Base-by-base conservation (phyloP, 2,329 filamentous ascomycete species). In the Botrytis paeoniae region DNA sequence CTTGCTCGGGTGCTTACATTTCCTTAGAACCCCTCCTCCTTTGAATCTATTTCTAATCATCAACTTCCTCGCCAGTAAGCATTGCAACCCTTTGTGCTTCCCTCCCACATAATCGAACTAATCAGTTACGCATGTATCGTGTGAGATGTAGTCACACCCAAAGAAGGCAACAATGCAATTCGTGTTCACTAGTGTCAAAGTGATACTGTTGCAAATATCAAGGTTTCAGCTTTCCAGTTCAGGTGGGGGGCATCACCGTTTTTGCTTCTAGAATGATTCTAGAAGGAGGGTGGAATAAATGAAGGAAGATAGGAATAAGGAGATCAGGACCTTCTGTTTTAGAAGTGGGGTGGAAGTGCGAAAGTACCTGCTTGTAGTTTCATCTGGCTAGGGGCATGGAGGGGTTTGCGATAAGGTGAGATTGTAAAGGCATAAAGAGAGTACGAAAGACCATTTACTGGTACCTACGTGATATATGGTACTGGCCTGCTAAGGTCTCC, bases 221-320 rank as follows among this genome's bases (percentile, higher is more conserved):
- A 54, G 37, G 70, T 71, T 71, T 71, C 60, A 71, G 69, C 60
- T 71, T 71, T 65, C 35, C 29, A 43, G 54, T 20, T 63, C 20
- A 60, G 62, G 48, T 60, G 62, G 70, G 63, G 37, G 16, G 18
- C 18, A 39, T 25, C 35, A 61, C 51, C 63, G 32, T 69, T 72
- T 72, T 69, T 43, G 43, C 51, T 69, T 72, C 70, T 72, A 68
- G 63, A 72, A 72, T 60, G 41, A 48, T 72, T 72, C 51, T 61
- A 69, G 62, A 72, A 72, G 63, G 63, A 69, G 54, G 32, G 25
- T 60, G 9, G 62, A 45, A 68, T 10, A 45, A 25, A 41, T n/a
- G 48, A 71, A 43, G 69, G n/a, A 32, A 65, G 60, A 65, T 32
- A 48, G 37, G 43, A 70, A 62, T 18, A 39, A 63, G 32, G 41